Evolutionary conservation across 1,139 yeast species (phyloP).

Genomic region (Debaryomyces nepalensis): DNA sequence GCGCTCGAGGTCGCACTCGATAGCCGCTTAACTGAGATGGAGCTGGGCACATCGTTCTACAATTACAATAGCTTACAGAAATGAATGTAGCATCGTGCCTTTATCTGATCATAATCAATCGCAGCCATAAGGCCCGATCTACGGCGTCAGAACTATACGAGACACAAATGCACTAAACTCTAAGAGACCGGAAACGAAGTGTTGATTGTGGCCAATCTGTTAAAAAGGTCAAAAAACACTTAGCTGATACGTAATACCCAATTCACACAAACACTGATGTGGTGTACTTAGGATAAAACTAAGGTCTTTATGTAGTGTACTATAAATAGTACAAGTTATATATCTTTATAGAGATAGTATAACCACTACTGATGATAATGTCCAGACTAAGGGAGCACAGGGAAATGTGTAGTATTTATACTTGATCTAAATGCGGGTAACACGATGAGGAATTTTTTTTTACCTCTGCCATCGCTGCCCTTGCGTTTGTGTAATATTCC

Average conservation of each 20-base stretch:
- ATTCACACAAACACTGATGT: constrained; percentile 42
- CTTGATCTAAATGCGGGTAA: constrained; percentile 23
- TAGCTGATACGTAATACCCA: constrained; percentile 51
- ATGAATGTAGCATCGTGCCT: constrained; percentile 54
- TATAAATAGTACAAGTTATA: constrained; percentile 45
- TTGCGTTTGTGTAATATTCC: constrained; percentile 1
- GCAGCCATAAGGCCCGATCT: constrained; percentile 24
- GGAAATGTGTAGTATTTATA: constrained; percentile 24
- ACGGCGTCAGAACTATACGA: constrained; percentile 31
- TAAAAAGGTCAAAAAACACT: constrained; percentile 61
- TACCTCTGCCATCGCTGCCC: neutral
- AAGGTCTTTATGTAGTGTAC: constrained; percentile 59
- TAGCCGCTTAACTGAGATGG: too few species aligned
- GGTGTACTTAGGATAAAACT: constrained; percentile 38
- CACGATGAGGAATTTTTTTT: constrained; percentile 6
- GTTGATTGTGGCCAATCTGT: constrained; percentile 67
- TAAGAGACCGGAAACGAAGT: constrained; percentile 81
- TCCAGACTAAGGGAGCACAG: constrained; percentile 29
- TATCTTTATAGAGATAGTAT: constrained; percentile 63
- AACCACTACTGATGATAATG: constrained; percentile 71
- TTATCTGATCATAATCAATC: constrained; percentile 38
- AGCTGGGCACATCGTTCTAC: too few species aligned
- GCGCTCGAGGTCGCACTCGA: too few species aligned
- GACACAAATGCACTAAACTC: constrained; percentile 46
- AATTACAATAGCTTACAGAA: constrained; percentile 11